Evolutionary conservation across 768 basidiomycete species (phyloP).

Genomic region (Gymnopilus dilepis): DNA sequence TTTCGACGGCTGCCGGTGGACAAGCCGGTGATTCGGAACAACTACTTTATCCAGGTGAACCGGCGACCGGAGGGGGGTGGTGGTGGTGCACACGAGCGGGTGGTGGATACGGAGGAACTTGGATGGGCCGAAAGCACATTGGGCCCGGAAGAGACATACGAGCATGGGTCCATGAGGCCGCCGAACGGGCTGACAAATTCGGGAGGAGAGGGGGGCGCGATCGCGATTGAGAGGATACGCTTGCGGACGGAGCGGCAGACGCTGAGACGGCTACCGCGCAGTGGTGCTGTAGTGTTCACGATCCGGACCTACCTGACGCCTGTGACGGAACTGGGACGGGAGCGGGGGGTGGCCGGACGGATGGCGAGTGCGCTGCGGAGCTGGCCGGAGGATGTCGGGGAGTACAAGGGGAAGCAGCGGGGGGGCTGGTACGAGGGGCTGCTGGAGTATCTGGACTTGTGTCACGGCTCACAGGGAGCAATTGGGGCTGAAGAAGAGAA

Average conservation of each 20-base stretch:
- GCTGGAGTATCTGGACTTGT: conserved; percentile 43
- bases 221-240: conserved; percentile 46
- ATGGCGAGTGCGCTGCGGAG: conserved; percentile 67
- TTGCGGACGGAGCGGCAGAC: conserved; percentile 72
- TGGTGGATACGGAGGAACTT: conserved; percentile 66
- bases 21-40: conserved; percentile 74
- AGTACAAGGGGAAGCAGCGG: conserved; percentile 48
- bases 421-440: conserved; percentile 38
- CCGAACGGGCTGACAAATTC: conserved; percentile 4
- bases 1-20: conserved; percentile 69
- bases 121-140: conserved; percentile 63
- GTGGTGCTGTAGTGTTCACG: conserved; percentile 71
- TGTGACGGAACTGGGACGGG: conserved; percentile 53
- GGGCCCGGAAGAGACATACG: conserved; percentile 56
- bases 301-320: conserved; percentile 69
- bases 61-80: conserved; percentile 21
- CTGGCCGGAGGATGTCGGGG: conserved; percentile 67
- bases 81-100: conserved; percentile 26
- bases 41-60: conserved; percentile 54
- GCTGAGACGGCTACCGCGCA: conserved; percentile 63
- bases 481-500: conserved; percentile 17
- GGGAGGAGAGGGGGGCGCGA: neutral
- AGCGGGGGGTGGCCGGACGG: conserved; percentile 63
- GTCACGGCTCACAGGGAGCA: conserved; percentile 25
- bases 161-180: conserved; percentile 23